Evolutionary conservation across 1,284 basidiomycete species (phyloP).

Genomic region (Neolentinus lepideus): DNA sequence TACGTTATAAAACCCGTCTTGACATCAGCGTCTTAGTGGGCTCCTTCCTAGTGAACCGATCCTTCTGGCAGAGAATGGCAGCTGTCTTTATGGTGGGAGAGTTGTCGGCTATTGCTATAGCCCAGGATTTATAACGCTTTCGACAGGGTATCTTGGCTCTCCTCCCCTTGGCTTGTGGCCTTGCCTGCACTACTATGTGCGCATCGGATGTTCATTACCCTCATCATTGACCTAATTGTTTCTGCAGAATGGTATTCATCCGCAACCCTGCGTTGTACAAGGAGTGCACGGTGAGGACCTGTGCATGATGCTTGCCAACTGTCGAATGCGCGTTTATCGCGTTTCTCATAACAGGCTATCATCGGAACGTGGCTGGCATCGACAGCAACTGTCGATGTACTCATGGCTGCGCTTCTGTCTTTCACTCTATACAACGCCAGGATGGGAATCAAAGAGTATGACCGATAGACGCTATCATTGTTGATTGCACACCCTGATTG

Average conservation of each 20-base stretch:
- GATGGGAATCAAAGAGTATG: neutral
- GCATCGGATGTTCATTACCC: neutral
- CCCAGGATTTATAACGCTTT: neutral
- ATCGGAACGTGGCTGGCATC: neutral
- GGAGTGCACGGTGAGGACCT: neutral
- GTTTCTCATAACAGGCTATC: neutral
- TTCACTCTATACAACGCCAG: neutral
- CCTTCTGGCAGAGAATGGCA: neutral
- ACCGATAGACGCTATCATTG: neutral
- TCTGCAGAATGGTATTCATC: conserved; percentile 1
- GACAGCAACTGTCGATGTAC: neutral
- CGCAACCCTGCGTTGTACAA: neutral
- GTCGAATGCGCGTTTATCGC: neutral
- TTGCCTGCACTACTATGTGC: neutral
- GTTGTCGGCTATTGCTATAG: neutral
- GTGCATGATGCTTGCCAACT: neutral
- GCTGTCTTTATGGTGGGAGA: neutral
- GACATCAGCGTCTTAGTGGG: neutral
- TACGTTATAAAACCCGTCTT: neutral
- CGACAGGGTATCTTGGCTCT: neutral
- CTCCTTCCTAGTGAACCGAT: neutral
- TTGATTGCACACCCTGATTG: neutral
- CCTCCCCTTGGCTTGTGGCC: neutral
- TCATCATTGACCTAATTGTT: neutral
- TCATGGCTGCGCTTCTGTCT: neutral